phyloP scores from a whole-genome alignment of 202 grass and related monocot genomes.

The Hordeum pubiflorum region DNA sequence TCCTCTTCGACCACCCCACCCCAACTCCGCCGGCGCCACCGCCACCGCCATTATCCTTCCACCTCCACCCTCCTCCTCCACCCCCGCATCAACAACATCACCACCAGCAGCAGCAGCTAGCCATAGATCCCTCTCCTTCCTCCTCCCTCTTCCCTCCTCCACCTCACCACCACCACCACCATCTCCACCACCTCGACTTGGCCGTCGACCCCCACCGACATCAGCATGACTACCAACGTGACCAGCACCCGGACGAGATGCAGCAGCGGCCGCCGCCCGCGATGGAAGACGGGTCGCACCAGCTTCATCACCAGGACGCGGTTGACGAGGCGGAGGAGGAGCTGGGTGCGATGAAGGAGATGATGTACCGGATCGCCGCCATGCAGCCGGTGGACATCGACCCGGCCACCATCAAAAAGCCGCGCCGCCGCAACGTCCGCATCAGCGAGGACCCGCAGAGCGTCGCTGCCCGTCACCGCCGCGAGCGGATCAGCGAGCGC shows the following conservation, averaged over 20 bases:
- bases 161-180: background rate
- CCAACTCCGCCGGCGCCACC: background rate
- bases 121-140: slow-evolving; percentile 31
- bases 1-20: slow-evolving; percentile 40
- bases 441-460: slow-evolving; percentile 98
- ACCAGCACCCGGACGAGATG: slow-evolving; percentile 8
- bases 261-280: background rate
- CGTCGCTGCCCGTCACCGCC: slow-evolving; percentile 74
- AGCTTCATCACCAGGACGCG: slow-evolving; percentile 9
- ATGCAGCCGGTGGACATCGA: slow-evolving; percentile 99
- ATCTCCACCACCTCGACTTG: slow-evolving; percentile 33
- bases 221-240: slow-evolving; percentile 19
- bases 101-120: background rate
- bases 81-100: slow-evolving; percentile 13
- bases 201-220: slow-evolving; percentile 37
- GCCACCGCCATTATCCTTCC: slow-evolving; percentile 26
- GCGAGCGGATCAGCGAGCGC: slow-evolving; percentile 93
- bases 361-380: slow-evolving; percentile 96
- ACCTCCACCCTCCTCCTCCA: background rate
- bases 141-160: slow-evolving; percentile 34
- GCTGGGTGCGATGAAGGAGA: slow-evolving; percentile 93
- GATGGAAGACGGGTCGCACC: slow-evolving; percentile 16
- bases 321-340: slow-evolving; percentile 55
- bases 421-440: slow-evolving; percentile 77
- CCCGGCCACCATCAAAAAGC: slow-evolving; percentile 79